phyloP scores from a whole-genome alignment of 2,329 filamentous ascomycete genomes.

The Colletotrichum sp. region DNA sequence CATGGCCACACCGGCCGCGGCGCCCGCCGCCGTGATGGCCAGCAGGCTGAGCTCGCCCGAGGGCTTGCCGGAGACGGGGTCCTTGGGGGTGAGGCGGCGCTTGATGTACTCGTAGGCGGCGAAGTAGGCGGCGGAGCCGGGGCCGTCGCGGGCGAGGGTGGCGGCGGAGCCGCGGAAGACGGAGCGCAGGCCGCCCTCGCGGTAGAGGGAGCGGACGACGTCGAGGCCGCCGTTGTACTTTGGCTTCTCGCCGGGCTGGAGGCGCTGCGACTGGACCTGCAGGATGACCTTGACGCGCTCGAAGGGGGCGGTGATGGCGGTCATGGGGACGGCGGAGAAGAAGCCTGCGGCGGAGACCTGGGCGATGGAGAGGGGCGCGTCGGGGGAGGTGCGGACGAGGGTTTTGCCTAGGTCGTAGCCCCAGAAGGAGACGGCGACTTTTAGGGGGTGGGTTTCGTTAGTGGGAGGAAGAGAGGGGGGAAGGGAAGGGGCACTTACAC shows the following conservation, averaged over 20 bases:
- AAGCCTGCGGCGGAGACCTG: constrained; percentile 94
- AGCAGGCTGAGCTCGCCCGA: constrained; percentile 79
- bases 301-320: constrained; percentile 96
- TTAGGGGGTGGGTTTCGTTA: background rate
- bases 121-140: constrained; percentile 94
- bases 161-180: constrained; percentile 92
- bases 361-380: constrained; percentile 75
- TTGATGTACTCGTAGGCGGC: constrained; percentile 98
- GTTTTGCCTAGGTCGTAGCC: constrained; percentile 96
- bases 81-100: constrained; percentile 81
- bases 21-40: constrained; percentile 86
- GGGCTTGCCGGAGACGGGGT: constrained; percentile 73
- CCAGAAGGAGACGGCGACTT: constrained; percentile 76
- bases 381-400: constrained; percentile 72
- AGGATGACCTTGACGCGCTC: constrained; percentile 99
- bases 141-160: constrained; percentile 91
- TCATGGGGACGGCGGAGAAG: constrained; percentile 98
- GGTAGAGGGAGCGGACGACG: constrained; percentile 92
- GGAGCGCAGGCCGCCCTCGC: constrained; percentile 85
- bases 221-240: constrained; percentile 88
- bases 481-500: constrained; percentile 69
- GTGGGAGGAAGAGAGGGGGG: background rate
- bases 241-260: constrained; percentile 88
- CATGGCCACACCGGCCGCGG: constrained; percentile 93
- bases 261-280: constrained; percentile 94